These are phyloP conservation scores for Starmera amethionina DNA, from an alignment of 805 yeast genomes.

Conservation along the genomic window DNA sequence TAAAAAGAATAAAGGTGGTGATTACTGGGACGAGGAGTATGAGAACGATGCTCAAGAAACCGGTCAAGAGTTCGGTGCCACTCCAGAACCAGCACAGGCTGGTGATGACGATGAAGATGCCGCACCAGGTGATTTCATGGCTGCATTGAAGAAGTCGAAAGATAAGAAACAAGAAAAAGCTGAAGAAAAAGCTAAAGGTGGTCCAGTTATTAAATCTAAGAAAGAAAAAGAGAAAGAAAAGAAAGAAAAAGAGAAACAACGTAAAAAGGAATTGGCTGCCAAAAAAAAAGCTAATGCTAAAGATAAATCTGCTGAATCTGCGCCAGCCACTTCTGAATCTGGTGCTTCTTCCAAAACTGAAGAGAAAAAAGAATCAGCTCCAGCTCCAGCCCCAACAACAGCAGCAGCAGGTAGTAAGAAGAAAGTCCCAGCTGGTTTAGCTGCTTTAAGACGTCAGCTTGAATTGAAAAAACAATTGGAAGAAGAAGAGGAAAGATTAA, in stretches of 20 bases:
- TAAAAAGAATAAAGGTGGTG: constrained; percentile 63
- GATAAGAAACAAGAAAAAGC: constrained; percentile 63
- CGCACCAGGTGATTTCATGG: constrained; percentile 62
- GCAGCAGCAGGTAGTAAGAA: constrained; percentile 45
- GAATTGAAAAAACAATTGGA: constrained; percentile 83
- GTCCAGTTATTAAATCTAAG: constrained; percentile 75
- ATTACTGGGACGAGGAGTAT: constrained; percentile 72
- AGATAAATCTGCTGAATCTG: constrained; percentile 24
- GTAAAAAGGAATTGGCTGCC: constrained; percentile 83
- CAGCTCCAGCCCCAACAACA: constrained; percentile 26
- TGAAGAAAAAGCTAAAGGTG: constrained; percentile 45
- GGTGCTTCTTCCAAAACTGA: constrained; percentile 1
- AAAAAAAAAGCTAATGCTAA: constrained; percentile 68
- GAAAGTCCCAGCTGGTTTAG: constrained; percentile 84
- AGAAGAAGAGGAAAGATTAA: constrained; percentile 65
- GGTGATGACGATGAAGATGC: constrained; percentile 29
- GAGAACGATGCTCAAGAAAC: constrained; percentile 40
- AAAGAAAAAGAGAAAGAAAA: constrained; percentile 92
- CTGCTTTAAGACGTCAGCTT: constrained; percentile 82
- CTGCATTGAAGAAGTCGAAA: constrained; percentile 73
- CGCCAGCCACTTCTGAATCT: constrained; percentile 2
- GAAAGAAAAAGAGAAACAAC: constrained; percentile 85
- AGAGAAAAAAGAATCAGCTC: constrained; percentile 21
- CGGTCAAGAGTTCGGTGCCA: constrained; percentile 38
- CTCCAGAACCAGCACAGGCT: constrained; percentile 14